These are phyloP conservation scores for Yarrowia osloensis DNA, from an alignment of 805 yeast genomes.

Conservation along the genomic window DNA sequence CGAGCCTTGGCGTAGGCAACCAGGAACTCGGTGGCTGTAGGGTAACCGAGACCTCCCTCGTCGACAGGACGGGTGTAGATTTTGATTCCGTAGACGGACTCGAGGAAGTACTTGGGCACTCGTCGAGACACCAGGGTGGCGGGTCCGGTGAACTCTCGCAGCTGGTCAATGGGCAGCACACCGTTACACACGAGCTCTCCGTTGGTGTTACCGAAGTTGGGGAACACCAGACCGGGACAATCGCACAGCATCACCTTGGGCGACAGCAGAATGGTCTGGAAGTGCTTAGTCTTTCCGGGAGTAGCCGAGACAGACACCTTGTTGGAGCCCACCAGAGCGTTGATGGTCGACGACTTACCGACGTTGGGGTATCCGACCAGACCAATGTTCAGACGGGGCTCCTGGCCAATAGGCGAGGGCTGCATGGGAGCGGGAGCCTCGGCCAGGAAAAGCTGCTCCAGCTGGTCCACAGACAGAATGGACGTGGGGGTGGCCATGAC, in stretches of 20 bases:
- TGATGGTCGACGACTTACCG: conserved; percentile 96
- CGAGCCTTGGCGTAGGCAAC: conserved; percentile 94
- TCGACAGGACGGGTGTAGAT: conserved; percentile 71
- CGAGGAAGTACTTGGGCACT: conserved; percentile 84
- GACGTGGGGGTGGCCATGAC: conserved; percentile 53
- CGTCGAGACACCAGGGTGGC: conserved; percentile 80
- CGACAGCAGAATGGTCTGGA: conserved; percentile 89
- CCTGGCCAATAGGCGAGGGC: conserved; percentile 57
- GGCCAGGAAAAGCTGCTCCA: conserved; percentile 73
- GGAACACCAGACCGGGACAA: conserved; percentile 99
- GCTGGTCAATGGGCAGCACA: conserved; percentile 96
- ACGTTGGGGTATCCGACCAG: conserved; percentile 97
- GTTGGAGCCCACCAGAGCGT: conserved; percentile 93
- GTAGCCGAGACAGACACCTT: conserved; percentile 98
- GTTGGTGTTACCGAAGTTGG: conserved; percentile 93
- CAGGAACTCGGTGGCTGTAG: conserved; percentile 85
- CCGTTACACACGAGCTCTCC: conserved; percentile 98
- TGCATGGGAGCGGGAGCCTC: conserved; percentile 61
- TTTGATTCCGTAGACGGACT: conserved; percentile 90
- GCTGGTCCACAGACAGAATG: conserved; percentile 78
- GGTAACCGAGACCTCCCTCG: conserved; percentile 86
- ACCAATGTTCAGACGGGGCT: conserved; percentile 75
- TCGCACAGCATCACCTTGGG: conserved; percentile 87
- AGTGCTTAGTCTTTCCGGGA: conserved; percentile 98
- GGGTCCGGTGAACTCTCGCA: conserved; percentile 91